A percentile compares a stretch with the other conserved stretches of the same genome.
These are phyloP conservation scores for Tricholoma sp. DNA, from an alignment of 768 basidiomycete genomes.

Conservation along the genomic window DNA sequence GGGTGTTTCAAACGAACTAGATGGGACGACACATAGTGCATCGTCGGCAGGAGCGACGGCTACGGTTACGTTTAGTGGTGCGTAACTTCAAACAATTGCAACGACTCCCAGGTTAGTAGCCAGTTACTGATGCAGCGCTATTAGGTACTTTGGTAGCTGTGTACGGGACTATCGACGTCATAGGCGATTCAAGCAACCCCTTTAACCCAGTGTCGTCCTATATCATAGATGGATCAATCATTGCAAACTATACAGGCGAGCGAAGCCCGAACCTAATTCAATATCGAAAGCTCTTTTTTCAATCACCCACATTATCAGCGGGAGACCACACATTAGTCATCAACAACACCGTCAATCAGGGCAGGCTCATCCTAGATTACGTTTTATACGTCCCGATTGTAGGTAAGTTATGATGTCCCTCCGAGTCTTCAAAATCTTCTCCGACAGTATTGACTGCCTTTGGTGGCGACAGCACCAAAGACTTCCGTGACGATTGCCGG, in stretches of 20 bases:
- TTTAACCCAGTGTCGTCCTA: constrained; percentile 14
- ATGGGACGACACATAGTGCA: constrained; percentile 3
- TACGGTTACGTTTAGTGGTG: constrained; percentile 3
- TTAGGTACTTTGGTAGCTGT: constrained; percentile 19
- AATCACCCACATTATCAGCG: constrained; percentile 14
- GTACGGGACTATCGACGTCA: constrained; percentile 16
- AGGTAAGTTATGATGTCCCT: neutral
- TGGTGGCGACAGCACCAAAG: neutral
- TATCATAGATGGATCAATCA: constrained; percentile 15
- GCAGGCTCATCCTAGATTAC: constrained; percentile 20
- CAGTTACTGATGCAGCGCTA: neutral
- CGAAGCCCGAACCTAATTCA: neutral
- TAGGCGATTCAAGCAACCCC: neutral
- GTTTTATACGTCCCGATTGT: constrained; percentile 9
- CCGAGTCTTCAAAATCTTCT: neutral
- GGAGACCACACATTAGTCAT: constrained; percentile 20
- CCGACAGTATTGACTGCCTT: neutral
- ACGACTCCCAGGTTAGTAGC: neutral
- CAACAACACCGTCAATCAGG: constrained; percentile 10
- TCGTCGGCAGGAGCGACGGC: constrained; percentile 4
- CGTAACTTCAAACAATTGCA: neutral
- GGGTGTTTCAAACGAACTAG: neutral
- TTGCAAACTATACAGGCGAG: neutral
- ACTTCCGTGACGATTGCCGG: neutral
- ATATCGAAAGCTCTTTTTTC: constrained; percentile 19